Percentiles rank a stretch among this genome's conserved stretches.
These are phyloP conservation scores for Blastomyces parvus DNA, from an alignment of 2,329 filamentous ascomycete species.

Conservation along the genomic window DNA sequence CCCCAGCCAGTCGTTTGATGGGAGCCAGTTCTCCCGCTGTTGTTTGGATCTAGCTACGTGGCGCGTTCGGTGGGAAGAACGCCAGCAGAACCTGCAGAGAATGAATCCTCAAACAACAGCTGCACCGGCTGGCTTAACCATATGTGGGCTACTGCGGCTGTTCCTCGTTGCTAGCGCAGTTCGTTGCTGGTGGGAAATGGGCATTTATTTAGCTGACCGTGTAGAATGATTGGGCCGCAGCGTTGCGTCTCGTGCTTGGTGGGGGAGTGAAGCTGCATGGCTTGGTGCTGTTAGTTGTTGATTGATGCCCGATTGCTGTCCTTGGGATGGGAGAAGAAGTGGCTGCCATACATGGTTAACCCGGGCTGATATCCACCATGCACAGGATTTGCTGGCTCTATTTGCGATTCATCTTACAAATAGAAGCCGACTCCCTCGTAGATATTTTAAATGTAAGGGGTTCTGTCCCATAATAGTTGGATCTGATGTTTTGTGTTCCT, in stretches of 20 bases:
- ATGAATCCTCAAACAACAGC: background rate
- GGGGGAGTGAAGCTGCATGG: background rate
- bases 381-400: background rate
- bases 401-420: background rate
- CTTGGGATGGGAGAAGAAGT: background rate
- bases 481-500: background rate
- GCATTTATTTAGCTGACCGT: background rate
- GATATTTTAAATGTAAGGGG: background rate
- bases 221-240: background rate
- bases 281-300: background rate
- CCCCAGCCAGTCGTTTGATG: background rate
- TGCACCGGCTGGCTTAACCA: background rate
- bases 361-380: background rate
- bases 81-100: conserved; percentile 2
- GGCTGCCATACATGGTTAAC: background rate
- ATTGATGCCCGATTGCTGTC: conserved; percentile 4
- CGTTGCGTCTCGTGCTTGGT: background rate
- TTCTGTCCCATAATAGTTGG: background rate
- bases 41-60: conserved; percentile 1
- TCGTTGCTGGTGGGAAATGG: background rate
- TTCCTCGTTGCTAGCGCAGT: background rate
- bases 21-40: background rate
- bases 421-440: background rate
- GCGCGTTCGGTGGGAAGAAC: background rate
- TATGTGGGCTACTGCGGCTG: background rate